Evolutionary conservation across 2,329 filamentous ascomycete genomes (phyloP).

Genomic region (Monosporascus sp.): DNA sequence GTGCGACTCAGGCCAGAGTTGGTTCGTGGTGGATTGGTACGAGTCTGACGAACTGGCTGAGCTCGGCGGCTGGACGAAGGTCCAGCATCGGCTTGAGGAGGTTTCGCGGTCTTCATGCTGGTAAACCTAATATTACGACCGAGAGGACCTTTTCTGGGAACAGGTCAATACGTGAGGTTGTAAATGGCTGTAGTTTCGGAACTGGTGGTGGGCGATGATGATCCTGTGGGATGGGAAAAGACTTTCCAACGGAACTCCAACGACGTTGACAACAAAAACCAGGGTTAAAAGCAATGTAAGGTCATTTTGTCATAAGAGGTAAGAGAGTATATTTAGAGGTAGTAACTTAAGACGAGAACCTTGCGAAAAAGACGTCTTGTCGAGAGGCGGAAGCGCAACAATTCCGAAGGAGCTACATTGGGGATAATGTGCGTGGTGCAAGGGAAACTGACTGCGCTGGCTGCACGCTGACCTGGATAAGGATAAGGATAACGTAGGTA

Average conservation of each 20-base stretch:
- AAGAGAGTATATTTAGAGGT: not conserved
- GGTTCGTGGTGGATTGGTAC: conserved; percentile 57
- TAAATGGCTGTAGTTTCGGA: not conserved
- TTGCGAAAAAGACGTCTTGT: not conserved
- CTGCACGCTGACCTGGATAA: too few relatives aligned
- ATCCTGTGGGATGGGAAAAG: not conserved
- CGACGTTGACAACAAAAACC: not conserved
- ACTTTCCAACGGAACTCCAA: not conserved
- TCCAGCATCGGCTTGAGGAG: conserved; percentile 31
- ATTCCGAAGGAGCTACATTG: not conserved
- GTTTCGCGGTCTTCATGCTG: conserved; percentile 53
- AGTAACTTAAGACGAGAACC: not conserved
- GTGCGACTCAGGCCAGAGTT: conserved; percentile 43
- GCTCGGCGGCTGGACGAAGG: conserved; percentile 50
- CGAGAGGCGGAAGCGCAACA: not conserved
- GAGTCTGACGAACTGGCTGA: conserved; percentile 60
- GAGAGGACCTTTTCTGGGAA: not conserved
- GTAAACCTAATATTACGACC: not conserved
- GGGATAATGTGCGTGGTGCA: not conserved
- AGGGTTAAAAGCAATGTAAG: not conserved
- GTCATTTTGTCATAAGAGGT: not conserved
- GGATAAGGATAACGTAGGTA: too few relatives aligned
- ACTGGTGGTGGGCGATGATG: not conserved
- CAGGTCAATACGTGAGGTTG: not conserved
- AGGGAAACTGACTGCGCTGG: too few relatives aligned